A percentile compares a stretch with the other conserved stretches of the same genome.
phyloP scores from a whole-genome alignment of 495 filamentous ascomycete genomes.

The Annulohypoxylon bovei region DNA sequence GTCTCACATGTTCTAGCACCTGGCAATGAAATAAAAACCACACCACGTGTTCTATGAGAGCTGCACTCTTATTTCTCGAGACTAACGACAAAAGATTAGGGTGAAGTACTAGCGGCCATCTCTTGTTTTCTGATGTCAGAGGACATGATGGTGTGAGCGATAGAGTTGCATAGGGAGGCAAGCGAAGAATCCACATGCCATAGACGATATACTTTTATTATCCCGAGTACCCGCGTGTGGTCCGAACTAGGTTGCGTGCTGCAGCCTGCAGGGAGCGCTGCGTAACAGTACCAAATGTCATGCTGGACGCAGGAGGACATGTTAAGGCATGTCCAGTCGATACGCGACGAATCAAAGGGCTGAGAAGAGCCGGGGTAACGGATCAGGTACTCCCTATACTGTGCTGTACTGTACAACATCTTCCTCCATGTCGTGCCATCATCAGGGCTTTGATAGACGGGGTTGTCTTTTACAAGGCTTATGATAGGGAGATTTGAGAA shows the following conservation, averaged over 20 bases:
- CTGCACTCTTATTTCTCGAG: constrained; percentile 22
- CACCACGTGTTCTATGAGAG: constrained; percentile 38
- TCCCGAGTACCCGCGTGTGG: constrained; percentile 41
- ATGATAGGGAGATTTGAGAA: constrained; percentile 1
- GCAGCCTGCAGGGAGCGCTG: constrained; percentile 34
- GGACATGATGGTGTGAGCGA: constrained; percentile 33
- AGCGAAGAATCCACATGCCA: constrained; percentile 36
- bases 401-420: constrained; percentile 27
- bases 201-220: constrained; percentile 30
- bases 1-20: constrained; percentile 33
- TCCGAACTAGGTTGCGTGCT: constrained; percentile 31
- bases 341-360: constrained; percentile 20
- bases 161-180: constrained; percentile 42
- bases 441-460: constrained; percentile 11
- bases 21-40: constrained; percentile 15
- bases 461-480: background rate
- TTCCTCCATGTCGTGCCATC: constrained; percentile 3
- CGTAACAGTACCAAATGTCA: constrained; percentile 42
- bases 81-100: constrained; percentile 20
- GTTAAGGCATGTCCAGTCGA: constrained; percentile 20
- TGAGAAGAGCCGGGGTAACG: constrained; percentile 24
- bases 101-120: constrained; percentile 18
- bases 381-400: constrained; percentile 30
- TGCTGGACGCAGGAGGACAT: constrained; percentile 34
- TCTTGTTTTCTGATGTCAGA: constrained; percentile 41